Percentiles rank a stretch among this genome's conserved stretches.
Conservation (phyloP, 1,284 basidiomycete genomes). For the Agaricales sp. region DNA sequence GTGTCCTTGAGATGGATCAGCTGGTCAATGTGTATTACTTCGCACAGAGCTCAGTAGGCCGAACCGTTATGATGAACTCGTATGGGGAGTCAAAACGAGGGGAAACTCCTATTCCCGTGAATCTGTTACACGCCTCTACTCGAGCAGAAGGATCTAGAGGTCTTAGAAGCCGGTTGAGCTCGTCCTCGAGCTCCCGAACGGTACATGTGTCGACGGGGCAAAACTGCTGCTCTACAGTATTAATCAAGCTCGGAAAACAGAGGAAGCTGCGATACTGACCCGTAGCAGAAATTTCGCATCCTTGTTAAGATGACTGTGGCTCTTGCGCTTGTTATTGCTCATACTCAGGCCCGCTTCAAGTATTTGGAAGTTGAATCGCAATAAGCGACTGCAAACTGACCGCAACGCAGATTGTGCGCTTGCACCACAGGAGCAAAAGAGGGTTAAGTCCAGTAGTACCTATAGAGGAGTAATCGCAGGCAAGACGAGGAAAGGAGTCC, state of each 20-base stretch:
- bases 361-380: too few relatives aligned
- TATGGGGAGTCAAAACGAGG: neutral
- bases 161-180: neutral
- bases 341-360: too few relatives aligned
- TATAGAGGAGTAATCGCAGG: too few relatives aligned
- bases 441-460: too few relatives aligned
- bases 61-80: neutral
- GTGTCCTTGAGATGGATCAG: too few relatives aligned
- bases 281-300: neutral
- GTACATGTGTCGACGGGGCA: neutral
- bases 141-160: neutral
- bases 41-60: too few relatives aligned
- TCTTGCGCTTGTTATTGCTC: neutral
- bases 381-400: too few relatives aligned
- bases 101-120: neutral
- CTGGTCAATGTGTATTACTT: too few relatives aligned
- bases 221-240: neutral
- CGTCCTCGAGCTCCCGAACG: neutral
- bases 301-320: neutral
- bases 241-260: neutral
- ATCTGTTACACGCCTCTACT: neutral
- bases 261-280: neutral
- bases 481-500: too few relatives aligned
- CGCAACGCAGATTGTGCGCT: too few relatives aligned
- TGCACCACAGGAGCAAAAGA: too few relatives aligned